These are phyloP conservation scores for Epichloe coenophiala DNA, from an alignment of 2,329 filamentous ascomycete genomes.

Conservation along the genomic window DNA sequence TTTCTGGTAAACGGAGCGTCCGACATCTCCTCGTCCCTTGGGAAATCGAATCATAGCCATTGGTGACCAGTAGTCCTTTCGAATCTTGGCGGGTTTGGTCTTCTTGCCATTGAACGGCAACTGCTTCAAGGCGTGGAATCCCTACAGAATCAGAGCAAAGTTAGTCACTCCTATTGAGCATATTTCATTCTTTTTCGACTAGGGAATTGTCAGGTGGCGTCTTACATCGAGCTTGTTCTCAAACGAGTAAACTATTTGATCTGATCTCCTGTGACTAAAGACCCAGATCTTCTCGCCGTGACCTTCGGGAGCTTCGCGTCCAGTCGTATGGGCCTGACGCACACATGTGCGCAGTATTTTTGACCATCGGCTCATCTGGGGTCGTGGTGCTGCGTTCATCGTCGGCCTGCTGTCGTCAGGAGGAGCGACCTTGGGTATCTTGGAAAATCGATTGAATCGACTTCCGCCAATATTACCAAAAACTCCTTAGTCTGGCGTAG, in stretches of 20 bases:
- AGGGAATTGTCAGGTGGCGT: background rate
- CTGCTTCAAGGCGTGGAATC: constrained; percentile 36
- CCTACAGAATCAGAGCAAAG: constrained; percentile 11
- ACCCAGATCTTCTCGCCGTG: constrained; percentile 47
- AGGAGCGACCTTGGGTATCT: background rate
- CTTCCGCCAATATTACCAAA: background rate
- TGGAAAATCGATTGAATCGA: constrained; percentile 5
- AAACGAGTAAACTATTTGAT: constrained; percentile 41
- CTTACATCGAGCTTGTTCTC: constrained; percentile 31
- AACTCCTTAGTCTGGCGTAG: constrained; percentile 2
- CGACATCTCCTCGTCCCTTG: constrained; percentile 34
- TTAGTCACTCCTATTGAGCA: background rate
- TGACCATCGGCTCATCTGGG: constrained; percentile 28
- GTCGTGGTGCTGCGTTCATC: constrained; percentile 24
- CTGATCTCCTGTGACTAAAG: constrained; percentile 34
- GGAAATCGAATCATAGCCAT: constrained; percentile 48
- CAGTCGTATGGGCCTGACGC: constrained; percentile 23
- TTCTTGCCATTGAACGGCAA: constrained; percentile 57
- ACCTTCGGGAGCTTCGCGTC: constrained; percentile 19
- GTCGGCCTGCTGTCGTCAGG: constrained; percentile 12
- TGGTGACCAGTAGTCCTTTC: constrained; percentile 54
- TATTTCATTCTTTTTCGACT: background rate
- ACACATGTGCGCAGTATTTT: constrained; percentile 27
- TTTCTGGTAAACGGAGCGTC: constrained; percentile 47
- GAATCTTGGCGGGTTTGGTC: constrained; percentile 45